These are phyloP conservation scores for Striga hermonthica DNA, from an alignment of 305 asterid species.

Conservation along the genomic window DNA sequence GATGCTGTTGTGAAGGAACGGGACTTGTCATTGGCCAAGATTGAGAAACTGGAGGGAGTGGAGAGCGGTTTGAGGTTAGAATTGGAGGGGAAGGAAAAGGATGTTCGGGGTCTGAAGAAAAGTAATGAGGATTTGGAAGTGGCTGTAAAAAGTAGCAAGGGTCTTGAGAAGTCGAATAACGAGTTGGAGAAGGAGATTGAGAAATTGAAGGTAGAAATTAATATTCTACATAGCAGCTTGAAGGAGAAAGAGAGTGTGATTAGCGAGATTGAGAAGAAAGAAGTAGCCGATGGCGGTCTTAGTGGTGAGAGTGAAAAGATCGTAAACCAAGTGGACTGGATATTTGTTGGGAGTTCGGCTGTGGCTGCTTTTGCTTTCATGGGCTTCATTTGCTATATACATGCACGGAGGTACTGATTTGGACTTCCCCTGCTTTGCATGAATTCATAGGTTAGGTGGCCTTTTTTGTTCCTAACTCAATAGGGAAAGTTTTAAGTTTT, in stretches of 20 bases:
- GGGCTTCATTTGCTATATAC: conserved; percentile 46
- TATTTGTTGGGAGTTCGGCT: conserved; percentile 44
- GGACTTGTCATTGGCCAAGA: conserved; percentile 44
- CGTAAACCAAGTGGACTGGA: conserved; percentile 39
- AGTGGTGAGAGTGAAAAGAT: conserved; percentile 36
- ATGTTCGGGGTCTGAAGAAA: conserved; percentile 42
- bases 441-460: conserved; percentile 31
- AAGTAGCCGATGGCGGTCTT: conserved; percentile 24
- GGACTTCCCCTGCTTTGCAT: conserved; percentile 18
- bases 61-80: conserved; percentile 39
- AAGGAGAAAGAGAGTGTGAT: conserved; percentile 46
- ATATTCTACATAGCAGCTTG: conserved; percentile 34
- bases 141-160: conserved; percentile 32
- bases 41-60: conserved; percentile 35
- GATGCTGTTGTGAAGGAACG: conserved; percentile 53
- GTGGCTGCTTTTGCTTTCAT: conserved; percentile 46
- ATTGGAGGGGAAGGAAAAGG: conserved; percentile 44
- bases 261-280: conserved; percentile 34
- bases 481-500: conserved; percentile 31
- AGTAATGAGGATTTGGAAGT: conserved; percentile 47
- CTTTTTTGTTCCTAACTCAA: conserved; percentile 20
- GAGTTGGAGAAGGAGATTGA: conserved; percentile 44
- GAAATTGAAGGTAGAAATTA: conserved; percentile 40
- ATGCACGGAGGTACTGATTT: conserved; percentile 40
- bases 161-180: conserved; percentile 36